Conservation (phyloP, 257 asterid genomes). For the Oldenlandia corymbosa region DNA sequence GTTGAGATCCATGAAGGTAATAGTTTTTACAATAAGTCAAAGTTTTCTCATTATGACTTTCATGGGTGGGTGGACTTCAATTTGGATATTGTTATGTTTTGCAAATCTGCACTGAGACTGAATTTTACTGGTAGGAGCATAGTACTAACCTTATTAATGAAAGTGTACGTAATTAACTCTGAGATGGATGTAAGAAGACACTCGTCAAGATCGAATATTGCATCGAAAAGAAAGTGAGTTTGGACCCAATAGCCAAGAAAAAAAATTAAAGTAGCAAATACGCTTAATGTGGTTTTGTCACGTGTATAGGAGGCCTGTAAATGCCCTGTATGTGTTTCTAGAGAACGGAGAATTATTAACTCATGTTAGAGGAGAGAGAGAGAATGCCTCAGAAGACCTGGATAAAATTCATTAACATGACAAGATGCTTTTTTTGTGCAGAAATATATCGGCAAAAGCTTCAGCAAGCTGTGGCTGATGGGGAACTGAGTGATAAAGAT, state of each 20-base stretch:
- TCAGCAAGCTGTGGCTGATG: constrained; percentile 61
- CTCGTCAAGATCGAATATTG: too few species aligned
- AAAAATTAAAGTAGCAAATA: too few species aligned
- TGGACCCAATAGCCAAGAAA: too few species aligned
- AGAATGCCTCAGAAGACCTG: too few species aligned
- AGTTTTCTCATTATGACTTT: background rate
- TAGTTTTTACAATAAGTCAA: constrained; percentile 14
- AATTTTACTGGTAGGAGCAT: background rate
- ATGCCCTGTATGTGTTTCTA: too few species aligned
- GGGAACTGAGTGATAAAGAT: constrained; percentile 83
- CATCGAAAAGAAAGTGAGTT: too few species aligned
- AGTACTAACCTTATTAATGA: background rate
- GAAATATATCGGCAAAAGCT: constrained; percentile 90
- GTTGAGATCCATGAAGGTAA: constrained; percentile 84
- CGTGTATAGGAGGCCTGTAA: too few species aligned
- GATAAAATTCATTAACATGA: background rate
- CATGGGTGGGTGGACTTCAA: background rate
- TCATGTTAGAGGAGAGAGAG: too few species aligned
- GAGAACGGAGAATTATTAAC: too few species aligned
- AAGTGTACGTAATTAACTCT: too few species aligned
- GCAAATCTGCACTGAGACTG: background rate
- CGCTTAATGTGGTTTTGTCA: too few species aligned
- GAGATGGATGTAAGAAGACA: too few species aligned
- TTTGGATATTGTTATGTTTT: background rate
- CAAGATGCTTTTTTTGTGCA: constrained; percentile 18